A percentile compares a stretch with the other conserved stretches of the same genome.
Evolutionary conservation across 371 early-diverging fungal species (phyloP).

Genomic region (Rhizopus delemar): DNA sequence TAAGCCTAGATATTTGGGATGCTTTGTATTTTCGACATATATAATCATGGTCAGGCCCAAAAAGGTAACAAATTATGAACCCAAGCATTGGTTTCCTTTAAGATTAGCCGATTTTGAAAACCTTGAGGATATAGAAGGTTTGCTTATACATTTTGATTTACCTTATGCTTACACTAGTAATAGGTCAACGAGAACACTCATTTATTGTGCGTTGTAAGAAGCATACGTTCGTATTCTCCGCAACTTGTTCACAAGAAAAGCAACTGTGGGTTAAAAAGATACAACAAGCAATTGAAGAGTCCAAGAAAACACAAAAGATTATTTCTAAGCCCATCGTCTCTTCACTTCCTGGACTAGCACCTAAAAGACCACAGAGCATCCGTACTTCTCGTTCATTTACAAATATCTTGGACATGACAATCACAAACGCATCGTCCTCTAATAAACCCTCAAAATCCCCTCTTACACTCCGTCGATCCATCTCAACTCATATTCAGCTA

Average conservation of each 20-base stretch:
- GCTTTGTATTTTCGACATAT: conserved; percentile 57
- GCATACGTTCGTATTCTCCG: conserved; percentile 47
- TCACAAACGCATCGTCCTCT: background rate
- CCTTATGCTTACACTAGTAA: background rate
- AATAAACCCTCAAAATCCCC: background rate
- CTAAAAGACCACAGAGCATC: conserved; percentile 17
- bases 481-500: conserved; percentile 9
- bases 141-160: background rate
- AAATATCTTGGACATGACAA: conserved; percentile 17
- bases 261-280: conserved; percentile 43
- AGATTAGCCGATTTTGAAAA: conserved; percentile 50
- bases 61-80: conserved; percentile 53
- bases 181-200: conserved; percentile 37
- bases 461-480: conserved; percentile 12
- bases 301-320: conserved; percentile 26
- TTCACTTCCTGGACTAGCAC: conserved; percentile 31
- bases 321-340: conserved; percentile 19
- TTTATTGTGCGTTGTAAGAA: conserved; percentile 46
- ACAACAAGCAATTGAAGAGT: conserved; percentile 30
- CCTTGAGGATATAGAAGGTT: conserved; percentile 43
- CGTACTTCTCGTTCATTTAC: conserved; percentile 34
- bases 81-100: conserved; percentile 63
- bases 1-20: conserved; percentile 51
- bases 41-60: conserved; percentile 58
- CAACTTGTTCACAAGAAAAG: conserved; percentile 48